phyloP scores from a whole-genome alignment of 306 rosid species.

The Sechiopsis laciniata region DNA sequence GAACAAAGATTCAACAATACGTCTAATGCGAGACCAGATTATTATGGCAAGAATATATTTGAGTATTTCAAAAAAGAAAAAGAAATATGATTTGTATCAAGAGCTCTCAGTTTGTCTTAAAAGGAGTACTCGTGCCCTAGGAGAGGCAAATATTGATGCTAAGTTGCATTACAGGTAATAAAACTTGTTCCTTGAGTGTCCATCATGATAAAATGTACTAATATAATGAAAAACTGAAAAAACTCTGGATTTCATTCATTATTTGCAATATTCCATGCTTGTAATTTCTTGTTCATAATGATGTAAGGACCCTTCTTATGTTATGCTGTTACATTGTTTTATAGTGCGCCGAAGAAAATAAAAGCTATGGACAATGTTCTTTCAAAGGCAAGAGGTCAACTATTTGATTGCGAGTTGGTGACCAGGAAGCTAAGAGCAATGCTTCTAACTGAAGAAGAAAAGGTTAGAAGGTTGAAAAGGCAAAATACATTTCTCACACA shows the following conservation, averaged over 20 bases:
- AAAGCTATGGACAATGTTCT: constrained; percentile 72
- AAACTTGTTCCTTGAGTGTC: background rate
- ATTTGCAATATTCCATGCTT: constrained; percentile 23
- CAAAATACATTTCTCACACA: constrained; percentile 92
- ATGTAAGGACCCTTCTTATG: background rate
- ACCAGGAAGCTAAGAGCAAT: constrained; percentile 83
- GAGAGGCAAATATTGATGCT: constrained; percentile 63
- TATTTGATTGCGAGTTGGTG: constrained; percentile 80
- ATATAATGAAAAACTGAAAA: background rate
- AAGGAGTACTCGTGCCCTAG: constrained; percentile 65
- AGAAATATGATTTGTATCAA: constrained; percentile 41
- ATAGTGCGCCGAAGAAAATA: constrained; percentile 58
- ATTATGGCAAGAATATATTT: constrained; percentile 86
- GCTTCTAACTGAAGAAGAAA: constrained; percentile 86
- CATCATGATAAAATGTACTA: background rate
- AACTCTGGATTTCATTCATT: background rate
- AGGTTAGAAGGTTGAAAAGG: constrained; percentile 75
- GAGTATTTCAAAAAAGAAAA: constrained; percentile 71
- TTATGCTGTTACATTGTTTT: constrained; percentile 22
- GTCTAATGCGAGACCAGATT: constrained; percentile 84
- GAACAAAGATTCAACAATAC: constrained; percentile 62
- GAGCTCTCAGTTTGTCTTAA: constrained; percentile 50
- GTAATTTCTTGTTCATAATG: background rate
- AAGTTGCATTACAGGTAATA: constrained; percentile 64
- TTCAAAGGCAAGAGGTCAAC: constrained; percentile 64